Evolutionary conservation across 2,329 filamentous ascomycete genomes (phyloP).

Genomic region (Botrytis fragariae): DNA sequence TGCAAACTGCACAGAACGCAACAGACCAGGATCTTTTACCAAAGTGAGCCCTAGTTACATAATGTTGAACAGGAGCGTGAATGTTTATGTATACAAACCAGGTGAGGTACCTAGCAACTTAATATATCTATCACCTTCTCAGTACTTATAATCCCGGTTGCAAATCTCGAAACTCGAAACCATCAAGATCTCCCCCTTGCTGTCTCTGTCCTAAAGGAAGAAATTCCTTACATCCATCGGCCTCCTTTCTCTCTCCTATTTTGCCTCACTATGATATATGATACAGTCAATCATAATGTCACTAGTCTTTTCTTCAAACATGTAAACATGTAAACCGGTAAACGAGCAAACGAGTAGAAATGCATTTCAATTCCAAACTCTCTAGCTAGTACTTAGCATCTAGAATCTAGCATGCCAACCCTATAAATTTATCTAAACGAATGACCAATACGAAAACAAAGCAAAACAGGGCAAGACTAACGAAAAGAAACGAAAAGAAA

Average conservation of each 20-base stretch:
- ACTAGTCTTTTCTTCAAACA: background rate
- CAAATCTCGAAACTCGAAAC: background rate
- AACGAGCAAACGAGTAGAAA: background rate
- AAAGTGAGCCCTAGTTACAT: background rate
- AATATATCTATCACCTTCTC: background rate
- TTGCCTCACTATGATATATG: background rate
- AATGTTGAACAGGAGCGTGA: background rate
- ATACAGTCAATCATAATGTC: background rate
- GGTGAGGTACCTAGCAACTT: no score
- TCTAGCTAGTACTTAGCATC: background rate
- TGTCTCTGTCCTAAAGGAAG: no score
- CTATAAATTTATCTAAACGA: background rate
- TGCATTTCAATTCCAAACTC: background rate
- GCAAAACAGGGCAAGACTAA: background rate
- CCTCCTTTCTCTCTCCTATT: background rate
- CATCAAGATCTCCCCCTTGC: background rate
- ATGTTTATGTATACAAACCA: background rate
- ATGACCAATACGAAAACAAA: background rate
- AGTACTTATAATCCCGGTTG: background rate
- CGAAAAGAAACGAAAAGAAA: background rate
- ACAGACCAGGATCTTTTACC: background rate
- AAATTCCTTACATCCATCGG: background rate
- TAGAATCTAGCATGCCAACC: background rate
- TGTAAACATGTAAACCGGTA: background rate
- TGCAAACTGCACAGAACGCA: background rate